Base-by-base conservation (phyloP, 257 asterid species). In the Pogostemon cablin region DNA sequence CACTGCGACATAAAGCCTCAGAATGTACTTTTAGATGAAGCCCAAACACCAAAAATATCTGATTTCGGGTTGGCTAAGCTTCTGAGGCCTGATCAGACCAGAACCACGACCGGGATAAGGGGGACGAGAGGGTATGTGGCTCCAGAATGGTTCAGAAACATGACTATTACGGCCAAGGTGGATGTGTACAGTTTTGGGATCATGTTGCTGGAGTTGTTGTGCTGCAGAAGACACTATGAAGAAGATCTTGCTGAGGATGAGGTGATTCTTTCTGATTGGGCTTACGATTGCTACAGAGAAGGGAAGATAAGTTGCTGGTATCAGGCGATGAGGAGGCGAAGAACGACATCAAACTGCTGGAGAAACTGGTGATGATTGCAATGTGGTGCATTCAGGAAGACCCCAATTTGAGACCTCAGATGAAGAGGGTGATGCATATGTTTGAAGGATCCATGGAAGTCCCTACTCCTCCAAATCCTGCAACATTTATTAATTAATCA, bases 1-100 rank as follows among this genome's bases (percentile, higher is more conserved):
- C 87, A 84, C 62, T 77, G 86, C 12, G 77, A 85, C 49, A 72
- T 84, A 0, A 84, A 84, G 79, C 86, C 86, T 61, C 85, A 81
- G 3, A 84, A 84, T 17, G 68, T 81, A 15, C 83, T 80, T 40
- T 74, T 82, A 3, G 82, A 81, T 11, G 79, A 75, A 0, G 64
- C 67, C 25, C 64, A 47, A 9, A 7, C 34, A 35, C 78, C 85
- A 0, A 72, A 72, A 46, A 81, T 81, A 42, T 67, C 86, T 0
- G 88, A 84, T 61, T 84, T 81, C 5, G 73, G 86, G 43, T 42
- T 84, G 20, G 86, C 85, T 3, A 84, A 79, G 66, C 78, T 81
- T 38, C 1, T 81, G 68, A 70, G 9, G 58, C 46, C 77, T 3
- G 78, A 77, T 46, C 85, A 84, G 70, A 74, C 75, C 0, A 32